These are phyloP conservation scores for Heliamphora exappendiculata DNA, from an alignment of 148 eudicot genomes.

Conservation along the genomic window DNA sequence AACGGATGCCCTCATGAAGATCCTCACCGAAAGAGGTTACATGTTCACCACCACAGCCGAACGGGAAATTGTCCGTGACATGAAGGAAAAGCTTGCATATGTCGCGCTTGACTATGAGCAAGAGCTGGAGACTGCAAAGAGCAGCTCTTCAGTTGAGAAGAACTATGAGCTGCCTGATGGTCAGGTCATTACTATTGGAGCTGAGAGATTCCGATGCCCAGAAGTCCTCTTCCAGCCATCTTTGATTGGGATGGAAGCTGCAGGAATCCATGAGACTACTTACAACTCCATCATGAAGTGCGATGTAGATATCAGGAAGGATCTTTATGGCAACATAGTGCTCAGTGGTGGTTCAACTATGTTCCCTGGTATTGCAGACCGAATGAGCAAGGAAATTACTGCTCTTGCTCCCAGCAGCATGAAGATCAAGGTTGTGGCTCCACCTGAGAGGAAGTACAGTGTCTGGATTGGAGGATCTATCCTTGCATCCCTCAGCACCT, in stretches of 20 bases:
- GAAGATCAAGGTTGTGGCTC: slow-evolving; percentile 41
- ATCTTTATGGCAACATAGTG: slow-evolving; percentile 28
- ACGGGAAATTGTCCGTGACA: slow-evolving; percentile 32
- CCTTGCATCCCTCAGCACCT: slow-evolving; percentile 36
- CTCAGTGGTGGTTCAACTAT: slow-evolving; percentile 40
- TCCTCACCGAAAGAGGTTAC: slow-evolving; percentile 33
- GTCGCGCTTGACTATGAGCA: slow-evolving; percentile 31
- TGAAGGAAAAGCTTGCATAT: slow-evolving; percentile 35
- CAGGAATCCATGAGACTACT: slow-evolving; percentile 28
- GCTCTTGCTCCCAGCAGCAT: slow-evolving; percentile 36
- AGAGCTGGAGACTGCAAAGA: slow-evolving; percentile 27
- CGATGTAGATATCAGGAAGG: slow-evolving; percentile 37
- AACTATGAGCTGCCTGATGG: slow-evolving; percentile 36
- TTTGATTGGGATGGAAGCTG: slow-evolving; percentile 29
- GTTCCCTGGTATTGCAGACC: slow-evolving; percentile 39
- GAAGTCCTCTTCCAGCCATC: slow-evolving; percentile 35
- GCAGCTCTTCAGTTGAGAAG: slow-evolving; percentile 35
- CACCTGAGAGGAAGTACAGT: slow-evolving; percentile 42
- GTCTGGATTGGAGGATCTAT: slow-evolving; percentile 43
- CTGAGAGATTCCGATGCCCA: slow-evolving; percentile 35
- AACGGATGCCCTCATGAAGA: slow-evolving; percentile 24
- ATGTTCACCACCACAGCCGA: slow-evolving; percentile 33
- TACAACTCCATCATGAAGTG: slow-evolving; percentile 38
- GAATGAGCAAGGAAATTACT: slow-evolving; percentile 34
- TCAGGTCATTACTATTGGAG: slow-evolving; percentile 29